Conservation (phyloP, 2,329 filamentous ascomycete genomes). For the Diaporthe vexans region DNA sequence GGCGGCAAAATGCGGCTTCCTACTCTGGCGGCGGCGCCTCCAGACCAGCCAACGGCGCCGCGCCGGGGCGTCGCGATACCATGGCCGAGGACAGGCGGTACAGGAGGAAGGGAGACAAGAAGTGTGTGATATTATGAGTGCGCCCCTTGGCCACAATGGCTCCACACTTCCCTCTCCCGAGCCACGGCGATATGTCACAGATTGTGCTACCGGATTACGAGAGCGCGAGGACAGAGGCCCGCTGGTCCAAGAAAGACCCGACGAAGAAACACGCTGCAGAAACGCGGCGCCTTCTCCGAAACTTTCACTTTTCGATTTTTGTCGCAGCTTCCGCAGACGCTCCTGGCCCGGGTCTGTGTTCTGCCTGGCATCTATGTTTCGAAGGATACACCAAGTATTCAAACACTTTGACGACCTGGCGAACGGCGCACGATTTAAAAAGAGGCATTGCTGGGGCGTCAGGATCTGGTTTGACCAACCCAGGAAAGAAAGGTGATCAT, state of each 20-base stretch:
- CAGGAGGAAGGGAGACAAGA: constrained; percentile 51
- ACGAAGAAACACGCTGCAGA: constrained; percentile 19
- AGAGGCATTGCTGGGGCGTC: constrained; percentile 40
- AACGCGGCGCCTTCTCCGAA: constrained; percentile 18
- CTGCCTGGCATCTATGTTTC: constrained; percentile 31
- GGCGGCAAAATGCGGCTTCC: constrained; percentile 80
- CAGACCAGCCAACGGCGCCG: constrained; percentile 49
- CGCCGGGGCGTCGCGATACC: constrained; percentile 44
- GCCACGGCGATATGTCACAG: constrained; percentile 28
- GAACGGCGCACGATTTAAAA: constrained; percentile 40
- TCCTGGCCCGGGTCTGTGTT: background rate
- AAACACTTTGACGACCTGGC: constrained; percentile 39
- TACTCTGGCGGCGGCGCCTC: constrained; percentile 55
- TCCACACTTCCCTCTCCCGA: background rate
- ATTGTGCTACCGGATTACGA: constrained; percentile 10
- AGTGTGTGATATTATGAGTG: constrained; percentile 60
- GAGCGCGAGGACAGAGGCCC: constrained; percentile 5
- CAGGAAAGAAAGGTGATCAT: constrained; percentile 36
- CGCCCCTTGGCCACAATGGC: background rate
- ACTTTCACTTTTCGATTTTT: constrained; percentile 10
- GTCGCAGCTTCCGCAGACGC: constrained; percentile 24
- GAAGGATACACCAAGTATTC: constrained; percentile 32
- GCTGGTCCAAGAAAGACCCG: constrained; percentile 18
- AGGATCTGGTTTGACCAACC: constrained; percentile 38
- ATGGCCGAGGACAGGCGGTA: constrained; percentile 47